Base-by-base conservation (phyloP, 768 basidiomycete species). In the Amanita fuliginea region DNA sequence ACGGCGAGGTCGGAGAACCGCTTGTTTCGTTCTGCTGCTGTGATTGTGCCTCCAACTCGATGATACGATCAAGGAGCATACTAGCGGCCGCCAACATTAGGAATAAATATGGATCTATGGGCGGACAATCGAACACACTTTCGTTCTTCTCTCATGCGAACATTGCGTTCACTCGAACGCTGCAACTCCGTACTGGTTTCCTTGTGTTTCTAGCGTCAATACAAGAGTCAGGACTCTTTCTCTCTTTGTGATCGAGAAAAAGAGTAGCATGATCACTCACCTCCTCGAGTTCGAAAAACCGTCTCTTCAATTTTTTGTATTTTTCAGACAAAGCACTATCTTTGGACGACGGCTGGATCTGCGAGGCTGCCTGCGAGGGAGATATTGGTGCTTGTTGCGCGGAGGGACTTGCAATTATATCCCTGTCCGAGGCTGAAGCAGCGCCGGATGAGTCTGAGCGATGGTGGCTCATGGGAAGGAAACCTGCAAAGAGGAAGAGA, bases 261-360 rank as follows among this genome's bases (percentile, higher is more conserved):
- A 62, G 53, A 56, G 51, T 46, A 41, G 55, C 21, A 42, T 21
- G 30, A 41, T 34, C 42, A 66, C 78, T 57, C 47, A 86, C 85
- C 76, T 86, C 78, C 56, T 85, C 81, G 36, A 85, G 73, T 47
- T 83, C 80, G 54, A 75, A 74, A 60, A 76, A 82, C 35, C 77
- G 76, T 37, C 78, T 65, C 60, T 87, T 87, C 46, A 85, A 68
- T 55, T 72, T 76, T 51, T 58, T 65, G 62, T 83, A 82, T 63
- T 83, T 85, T 66, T 83, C 81, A 42, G 58, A 57, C 53, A 73
- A 45, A 69, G 71, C 45, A 52, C 5, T 57, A 51, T 76, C 72
- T 47, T 67, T 62, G 32, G 63, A 54, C 40, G 64, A 71, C 26
- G 60, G 65, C 8, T 65, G 61, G 30, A 18, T 59, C 42, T 1